phyloP scores from a whole-genome alignment of 2,329 filamentous ascomycete species.

The Alternaria brassicicola region DNA sequence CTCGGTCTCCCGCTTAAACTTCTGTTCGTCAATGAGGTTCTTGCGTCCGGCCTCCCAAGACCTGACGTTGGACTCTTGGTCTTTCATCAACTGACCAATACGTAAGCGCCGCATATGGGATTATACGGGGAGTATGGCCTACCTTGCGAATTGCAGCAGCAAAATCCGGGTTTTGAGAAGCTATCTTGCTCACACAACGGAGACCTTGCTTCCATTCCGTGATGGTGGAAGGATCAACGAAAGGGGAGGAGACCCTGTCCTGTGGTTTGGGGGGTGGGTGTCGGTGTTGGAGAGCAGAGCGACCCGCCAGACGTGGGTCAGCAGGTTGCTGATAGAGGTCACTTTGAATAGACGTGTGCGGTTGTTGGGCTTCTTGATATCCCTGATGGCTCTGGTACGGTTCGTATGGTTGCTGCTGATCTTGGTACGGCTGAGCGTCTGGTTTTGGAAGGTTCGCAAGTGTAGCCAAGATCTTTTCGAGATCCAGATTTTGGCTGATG shows the following conservation, averaged over 20 bases:
- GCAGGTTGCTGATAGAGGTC: constrained; percentile 10
- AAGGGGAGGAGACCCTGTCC: constrained; percentile 24
- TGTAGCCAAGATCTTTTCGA: constrained; percentile 45
- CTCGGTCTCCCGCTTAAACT: constrained; percentile 59
- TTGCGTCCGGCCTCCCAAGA: constrained; percentile 64
- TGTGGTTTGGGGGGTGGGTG: constrained; percentile 22
- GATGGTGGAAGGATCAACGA: constrained; percentile 56
- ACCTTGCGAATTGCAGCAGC: constrained; percentile 50
- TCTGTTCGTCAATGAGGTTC: constrained; percentile 59
- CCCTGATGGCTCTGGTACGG: constrained; percentile 7
- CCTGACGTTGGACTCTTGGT: constrained; percentile 67
- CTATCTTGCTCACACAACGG: constrained; percentile 55
- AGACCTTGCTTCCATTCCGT: constrained; percentile 56
- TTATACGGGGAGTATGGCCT: constrained; percentile 9
- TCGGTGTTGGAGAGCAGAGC: constrained; percentile 23
- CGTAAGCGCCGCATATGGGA: constrained; percentile 6
- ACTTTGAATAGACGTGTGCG: constrained; percentile 4
- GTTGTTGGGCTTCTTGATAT: constrained; percentile 6
- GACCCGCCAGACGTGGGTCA: constrained; percentile 34
- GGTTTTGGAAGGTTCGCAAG: constrained; percentile 40
- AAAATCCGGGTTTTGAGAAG: constrained; percentile 53
- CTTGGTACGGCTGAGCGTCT: constrained; percentile 17
- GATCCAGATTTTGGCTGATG: constrained; percentile 31
- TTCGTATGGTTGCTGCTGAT: constrained; percentile 16
- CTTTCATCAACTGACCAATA: constrained; percentile 60